Evolutionary conservation across 306 rosid genomes (phyloP).

Genomic region (Prinsepia uniflora): DNA sequence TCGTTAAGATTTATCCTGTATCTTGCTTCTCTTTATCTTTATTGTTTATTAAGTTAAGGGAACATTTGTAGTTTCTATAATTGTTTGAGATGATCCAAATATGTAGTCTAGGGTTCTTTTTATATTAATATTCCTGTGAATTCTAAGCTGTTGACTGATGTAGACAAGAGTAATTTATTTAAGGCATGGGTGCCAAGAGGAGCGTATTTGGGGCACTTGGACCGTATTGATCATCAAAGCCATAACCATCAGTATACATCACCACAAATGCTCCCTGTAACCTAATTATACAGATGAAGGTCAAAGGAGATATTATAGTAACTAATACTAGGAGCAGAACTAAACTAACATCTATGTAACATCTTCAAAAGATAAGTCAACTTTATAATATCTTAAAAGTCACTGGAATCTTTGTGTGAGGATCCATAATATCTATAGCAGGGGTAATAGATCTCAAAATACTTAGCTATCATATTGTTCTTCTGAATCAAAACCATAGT

Average conservation of each 20-base stretch:
- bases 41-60: not conserved
- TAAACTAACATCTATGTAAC: no score
- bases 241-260: not conserved
- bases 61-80: not conserved
- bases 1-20: not conserved
- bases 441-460: not conserved
- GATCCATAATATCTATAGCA: not conserved
- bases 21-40: not conserved
- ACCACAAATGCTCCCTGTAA: not conserved
- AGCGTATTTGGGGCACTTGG: not conserved
- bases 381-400: not conserved
- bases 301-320: no score
- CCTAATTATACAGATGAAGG: no score
- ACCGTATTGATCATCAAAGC: not conserved
- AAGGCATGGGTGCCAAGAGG: not conserved
- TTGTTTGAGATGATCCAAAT: not conserved
- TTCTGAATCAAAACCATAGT: slow-evolving; percentile 5
- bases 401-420: not conserved
- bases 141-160: not conserved
- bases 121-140: not conserved
- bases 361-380: no score
- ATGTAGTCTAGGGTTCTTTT: not conserved
- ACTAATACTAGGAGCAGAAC: no score
- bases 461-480: not conserved
- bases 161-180: not conserved